These are phyloP conservation scores for Limonomyces culmigenus DNA, from an alignment of 1,284 basidiomycete genomes.

Conservation along the genomic window DNA sequence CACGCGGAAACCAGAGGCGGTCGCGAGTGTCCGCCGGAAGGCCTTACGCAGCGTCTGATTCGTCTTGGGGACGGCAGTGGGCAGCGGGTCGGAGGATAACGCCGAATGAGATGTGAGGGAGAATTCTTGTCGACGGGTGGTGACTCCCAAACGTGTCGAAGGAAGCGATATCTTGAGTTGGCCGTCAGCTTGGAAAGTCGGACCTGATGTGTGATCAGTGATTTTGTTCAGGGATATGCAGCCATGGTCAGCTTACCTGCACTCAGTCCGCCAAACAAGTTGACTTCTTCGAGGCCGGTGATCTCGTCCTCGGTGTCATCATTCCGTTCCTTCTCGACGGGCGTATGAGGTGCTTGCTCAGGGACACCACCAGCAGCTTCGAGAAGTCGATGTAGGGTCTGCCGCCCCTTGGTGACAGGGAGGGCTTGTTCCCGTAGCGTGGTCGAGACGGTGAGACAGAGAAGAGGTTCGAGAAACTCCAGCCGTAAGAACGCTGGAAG, in stretches of 20 bases:
- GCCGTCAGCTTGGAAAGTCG: constrained; percentile 22
- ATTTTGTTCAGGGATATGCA: background rate
- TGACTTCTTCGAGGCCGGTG: constrained; percentile 58
- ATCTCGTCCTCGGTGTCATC: constrained; percentile 18
- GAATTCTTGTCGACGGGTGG: constrained; percentile 44
- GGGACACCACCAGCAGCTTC: constrained; percentile 17
- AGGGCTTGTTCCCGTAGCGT: constrained; percentile 63
- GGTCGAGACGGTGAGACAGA: constrained; percentile 66
- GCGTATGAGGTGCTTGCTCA: constrained; percentile 9
- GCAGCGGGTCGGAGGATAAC: constrained; percentile 20
- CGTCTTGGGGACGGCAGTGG: constrained; percentile 23
- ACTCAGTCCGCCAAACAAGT: constrained; percentile 53
- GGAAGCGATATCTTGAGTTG: constrained; percentile 29
- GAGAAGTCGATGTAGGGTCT: constrained; percentile 30
- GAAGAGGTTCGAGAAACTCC: constrained; percentile 51
- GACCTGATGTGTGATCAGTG: constrained; percentile 16
- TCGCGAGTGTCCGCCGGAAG: constrained; percentile 61
- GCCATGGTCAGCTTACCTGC: constrained; percentile 20
- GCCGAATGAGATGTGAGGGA: constrained; percentile 32
- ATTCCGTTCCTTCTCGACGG: constrained; percentile 5
- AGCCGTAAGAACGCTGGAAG: constrained; percentile 53
- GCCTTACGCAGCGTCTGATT: constrained; percentile 56
- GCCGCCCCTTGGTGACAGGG: constrained; percentile 29
- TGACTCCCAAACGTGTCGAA: constrained; percentile 44
- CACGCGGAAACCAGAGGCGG: constrained; percentile 69